phyloP scores from a whole-genome alignment of 306 rosid genomes.

The Trifolium subterraneum region DNA sequence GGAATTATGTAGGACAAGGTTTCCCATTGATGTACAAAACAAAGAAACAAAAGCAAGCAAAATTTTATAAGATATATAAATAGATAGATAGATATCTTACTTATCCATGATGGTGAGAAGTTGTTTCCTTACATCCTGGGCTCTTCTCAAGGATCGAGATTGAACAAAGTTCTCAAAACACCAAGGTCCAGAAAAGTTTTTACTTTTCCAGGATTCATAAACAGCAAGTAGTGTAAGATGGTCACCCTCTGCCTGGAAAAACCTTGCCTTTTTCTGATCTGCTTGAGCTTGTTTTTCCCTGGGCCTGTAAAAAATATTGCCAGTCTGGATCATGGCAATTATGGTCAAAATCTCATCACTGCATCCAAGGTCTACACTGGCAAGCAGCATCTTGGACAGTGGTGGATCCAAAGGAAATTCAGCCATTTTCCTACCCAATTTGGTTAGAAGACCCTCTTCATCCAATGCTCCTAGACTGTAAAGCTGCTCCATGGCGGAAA shows the following conservation, averaged over 20 bases:
- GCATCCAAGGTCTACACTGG: constrained; percentile 92
- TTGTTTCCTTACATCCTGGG: constrained; percentile 83
- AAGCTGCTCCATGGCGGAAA: constrained; percentile 81
- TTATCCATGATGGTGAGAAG: constrained; percentile 84
- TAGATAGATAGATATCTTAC: constrained; percentile 47
- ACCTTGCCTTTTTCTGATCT: constrained; percentile 89
- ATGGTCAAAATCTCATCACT: constrained; percentile 89
- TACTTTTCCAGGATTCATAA: constrained; percentile 87
- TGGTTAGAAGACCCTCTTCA: constrained; percentile 83
- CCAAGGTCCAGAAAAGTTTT: constrained; percentile 82
- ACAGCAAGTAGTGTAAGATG: constrained; percentile 87
- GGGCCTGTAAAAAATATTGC: constrained; percentile 84
- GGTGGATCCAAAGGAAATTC: constrained; percentile 92
- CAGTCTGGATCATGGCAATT: constrained; percentile 88
- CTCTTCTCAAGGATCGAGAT: constrained; percentile 64
- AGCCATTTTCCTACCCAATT: constrained; percentile 90
- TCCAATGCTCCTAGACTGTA: constrained; percentile 86
- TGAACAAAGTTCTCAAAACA: constrained; percentile 83
- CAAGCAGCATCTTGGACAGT: constrained; percentile 83
- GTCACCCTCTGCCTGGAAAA: constrained; percentile 92
- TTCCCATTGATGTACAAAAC: neutral
- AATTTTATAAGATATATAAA: neutral
- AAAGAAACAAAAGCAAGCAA: constrained; percentile 22
- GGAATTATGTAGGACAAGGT: neutral
- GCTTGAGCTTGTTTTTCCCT: constrained; percentile 91